Evolutionary conservation across 2,329 filamentous ascomycete species (phyloP).

Genomic region (Aureobasidium melanogenum): DNA sequence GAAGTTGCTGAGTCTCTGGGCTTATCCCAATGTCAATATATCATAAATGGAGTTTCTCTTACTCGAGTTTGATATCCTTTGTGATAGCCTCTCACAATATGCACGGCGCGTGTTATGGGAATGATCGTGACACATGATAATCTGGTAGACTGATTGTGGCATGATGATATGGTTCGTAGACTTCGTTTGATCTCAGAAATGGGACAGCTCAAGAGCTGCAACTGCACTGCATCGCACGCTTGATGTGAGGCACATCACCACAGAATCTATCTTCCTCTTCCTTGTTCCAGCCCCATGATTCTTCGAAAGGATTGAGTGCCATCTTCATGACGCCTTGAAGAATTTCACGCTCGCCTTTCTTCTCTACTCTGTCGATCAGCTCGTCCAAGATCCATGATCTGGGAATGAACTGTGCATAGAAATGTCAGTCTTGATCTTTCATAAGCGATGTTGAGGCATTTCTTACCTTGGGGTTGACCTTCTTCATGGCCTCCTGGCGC

Average conservation of each 20-base stretch:
- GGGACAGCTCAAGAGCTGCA: conserved; percentile 60
- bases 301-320: conserved; percentile 74
- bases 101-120: too few species aligned
- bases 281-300: conserved; percentile 58
- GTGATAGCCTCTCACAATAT: too few species aligned
- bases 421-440: not conserved
- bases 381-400: conserved; percentile 91
- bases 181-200: not conserved
- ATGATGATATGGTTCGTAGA: not conserved
- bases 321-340: conserved; percentile 72
- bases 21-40: not conserved
- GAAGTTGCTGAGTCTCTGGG: not conserved
- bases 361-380: conserved; percentile 80
- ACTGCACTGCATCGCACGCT: conserved; percentile 83
- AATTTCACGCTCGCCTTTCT: conserved; percentile 70
- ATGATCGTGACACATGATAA: too few species aligned
- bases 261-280: conserved; percentile 76
- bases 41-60: not conserved
- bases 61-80: not conserved
- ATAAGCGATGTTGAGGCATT: not conserved
- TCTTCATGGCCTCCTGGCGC: conserved; percentile 66
- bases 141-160: too few species aligned
- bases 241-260: conserved; percentile 70
- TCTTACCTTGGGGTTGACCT: conserved; percentile 69
- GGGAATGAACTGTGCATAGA: conserved; percentile 57